A percentile compares a stretch with the other conserved stretches of the same genome.
These are phyloP conservation scores for Xanthoconium stramineum DNA, from an alignment of 768 basidiomycete species.

Conservation along the genomic window DNA sequence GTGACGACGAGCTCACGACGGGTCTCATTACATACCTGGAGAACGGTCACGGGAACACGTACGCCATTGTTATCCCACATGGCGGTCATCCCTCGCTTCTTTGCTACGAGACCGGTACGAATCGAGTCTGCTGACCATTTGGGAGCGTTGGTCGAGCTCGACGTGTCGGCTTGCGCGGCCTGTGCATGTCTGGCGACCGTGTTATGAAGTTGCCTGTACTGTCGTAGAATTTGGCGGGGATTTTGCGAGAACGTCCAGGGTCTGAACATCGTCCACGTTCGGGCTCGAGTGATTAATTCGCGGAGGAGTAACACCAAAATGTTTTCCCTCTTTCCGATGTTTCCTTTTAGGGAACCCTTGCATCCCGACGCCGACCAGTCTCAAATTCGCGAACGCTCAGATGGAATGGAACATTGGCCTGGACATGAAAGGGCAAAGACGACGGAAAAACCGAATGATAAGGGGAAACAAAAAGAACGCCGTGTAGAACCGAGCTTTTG, in stretches of 20 bases:
- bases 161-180: constrained; percentile 15
- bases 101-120: constrained; percentile 89
- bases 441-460: constrained; percentile 23
- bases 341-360: constrained; percentile 18
- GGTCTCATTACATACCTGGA: constrained; percentile 64
- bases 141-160: constrained; percentile 28
- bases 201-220: constrained; percentile 43
- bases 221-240: constrained; percentile 31
- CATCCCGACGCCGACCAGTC: constrained; percentile 9
- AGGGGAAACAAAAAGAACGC: constrained; percentile 28
- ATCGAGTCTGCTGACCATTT: constrained; percentile 87
- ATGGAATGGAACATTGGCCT: constrained; percentile 83
- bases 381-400: constrained; percentile 22
- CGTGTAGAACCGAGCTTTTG: constrained; percentile 26
- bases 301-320: not conserved
- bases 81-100: constrained; percentile 94
- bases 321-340: not conserved
- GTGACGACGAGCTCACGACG: constrained; percentile 10
- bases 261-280: constrained; percentile 44
- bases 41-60: constrained; percentile 85
- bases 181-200: constrained; percentile 35
- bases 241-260: constrained; percentile 45
- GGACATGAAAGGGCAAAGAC: constrained; percentile 40
- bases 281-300: constrained; percentile 13
- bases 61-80: constrained; percentile 91